Evolutionary conservation across 331 rosid species (phyloP).

Genomic region (Acacia pycnantha): DNA sequence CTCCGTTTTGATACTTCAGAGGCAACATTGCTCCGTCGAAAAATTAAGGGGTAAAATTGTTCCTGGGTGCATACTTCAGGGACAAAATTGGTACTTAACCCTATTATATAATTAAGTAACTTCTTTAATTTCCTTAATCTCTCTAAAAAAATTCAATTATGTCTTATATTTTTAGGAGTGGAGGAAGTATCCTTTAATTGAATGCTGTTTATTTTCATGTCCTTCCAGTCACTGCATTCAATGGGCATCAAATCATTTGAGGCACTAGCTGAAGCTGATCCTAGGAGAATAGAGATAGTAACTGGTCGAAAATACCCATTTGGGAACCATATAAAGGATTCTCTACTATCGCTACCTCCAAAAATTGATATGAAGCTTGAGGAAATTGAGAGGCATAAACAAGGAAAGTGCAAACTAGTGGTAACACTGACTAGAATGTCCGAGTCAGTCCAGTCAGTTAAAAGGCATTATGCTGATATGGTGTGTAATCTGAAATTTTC

Average conservation of each 20-base stretch:
- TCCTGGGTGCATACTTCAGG: too few species aligned
- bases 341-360: constrained; percentile 85
- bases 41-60: too few species aligned
- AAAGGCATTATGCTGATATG: constrained; percentile 91
- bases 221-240: constrained; percentile 73
- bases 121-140: too few species aligned
- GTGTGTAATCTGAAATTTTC: constrained; percentile 40
- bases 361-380: constrained; percentile 66
- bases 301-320: constrained; percentile 93
- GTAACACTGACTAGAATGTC: constrained; percentile 79
- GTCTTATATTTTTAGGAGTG: too few species aligned
- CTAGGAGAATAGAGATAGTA: constrained; percentile 92
- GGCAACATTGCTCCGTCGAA: too few species aligned
- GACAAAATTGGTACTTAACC: too few species aligned
- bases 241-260: constrained; percentile 84
- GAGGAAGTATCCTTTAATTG: not conserved
- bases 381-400: constrained; percentile 53
- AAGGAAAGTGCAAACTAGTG: constrained; percentile 66
- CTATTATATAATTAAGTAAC: too few species aligned
- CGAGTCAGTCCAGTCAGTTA: constrained; percentile 52
- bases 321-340: constrained; percentile 94
- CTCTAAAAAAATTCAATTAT: too few species aligned
- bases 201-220: constrained; percentile 30
- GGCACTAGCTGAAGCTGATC: constrained; percentile 85
- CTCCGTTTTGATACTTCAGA: too few species aligned